Conservation (phyloP, 2,329 filamentous ascomycete species). For the Cercospora zeae-maydis region DNA sequence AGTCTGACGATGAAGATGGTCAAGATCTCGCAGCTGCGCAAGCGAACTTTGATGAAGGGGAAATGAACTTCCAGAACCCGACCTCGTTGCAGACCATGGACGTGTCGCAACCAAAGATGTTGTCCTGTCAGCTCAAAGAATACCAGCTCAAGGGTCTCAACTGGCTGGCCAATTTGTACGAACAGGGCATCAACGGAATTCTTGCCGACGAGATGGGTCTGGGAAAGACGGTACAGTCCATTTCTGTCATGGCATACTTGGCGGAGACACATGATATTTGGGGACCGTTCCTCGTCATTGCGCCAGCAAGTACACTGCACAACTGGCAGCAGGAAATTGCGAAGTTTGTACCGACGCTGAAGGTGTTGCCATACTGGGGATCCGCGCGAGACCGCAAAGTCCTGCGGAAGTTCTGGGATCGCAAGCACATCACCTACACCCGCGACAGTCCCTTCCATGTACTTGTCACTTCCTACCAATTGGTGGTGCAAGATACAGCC, state of each 20-base stretch:
- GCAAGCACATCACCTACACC: constrained; percentile 93
- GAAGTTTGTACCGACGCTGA: constrained; percentile 89
- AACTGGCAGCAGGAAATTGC: constrained; percentile 99
- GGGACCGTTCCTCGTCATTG: constrained; percentile 96
- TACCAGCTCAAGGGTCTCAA: constrained; percentile 99
- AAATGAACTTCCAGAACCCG: constrained; percentile 99
- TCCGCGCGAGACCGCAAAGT: constrained; percentile 92
- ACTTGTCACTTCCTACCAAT: constrained; percentile 91
- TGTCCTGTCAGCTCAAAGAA: constrained; percentile 92
- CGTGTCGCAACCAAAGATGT: constrained; percentile 88
- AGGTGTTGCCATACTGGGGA: constrained; percentile 97
- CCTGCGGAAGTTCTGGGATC: constrained; percentile 97
- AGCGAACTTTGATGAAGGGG: constrained; percentile 76
- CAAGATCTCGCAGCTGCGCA: constrained; percentile 36
- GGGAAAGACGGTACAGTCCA: constrained; percentile 97
- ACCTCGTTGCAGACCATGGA: constrained; percentile 91
- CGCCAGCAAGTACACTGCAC: constrained; percentile 91
- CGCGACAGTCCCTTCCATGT: constrained; percentile 94
- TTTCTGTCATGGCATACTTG: constrained; percentile 98
- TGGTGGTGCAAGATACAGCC: constrained; percentile 90
- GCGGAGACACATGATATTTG: constrained; percentile 97
- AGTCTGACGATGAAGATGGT: constrained; percentile 50
- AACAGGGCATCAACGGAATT: constrained; percentile 99
- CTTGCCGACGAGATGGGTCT: constrained; percentile 99
- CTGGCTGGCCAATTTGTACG: constrained; percentile 97